A percentile compares a stretch with the other conserved stretches of the same genome.
These are phyloP conservation scores for Aspergillus indologenus DNA, from an alignment of 495 filamentous ascomycete genomes.

Conservation along the genomic window DNA sequence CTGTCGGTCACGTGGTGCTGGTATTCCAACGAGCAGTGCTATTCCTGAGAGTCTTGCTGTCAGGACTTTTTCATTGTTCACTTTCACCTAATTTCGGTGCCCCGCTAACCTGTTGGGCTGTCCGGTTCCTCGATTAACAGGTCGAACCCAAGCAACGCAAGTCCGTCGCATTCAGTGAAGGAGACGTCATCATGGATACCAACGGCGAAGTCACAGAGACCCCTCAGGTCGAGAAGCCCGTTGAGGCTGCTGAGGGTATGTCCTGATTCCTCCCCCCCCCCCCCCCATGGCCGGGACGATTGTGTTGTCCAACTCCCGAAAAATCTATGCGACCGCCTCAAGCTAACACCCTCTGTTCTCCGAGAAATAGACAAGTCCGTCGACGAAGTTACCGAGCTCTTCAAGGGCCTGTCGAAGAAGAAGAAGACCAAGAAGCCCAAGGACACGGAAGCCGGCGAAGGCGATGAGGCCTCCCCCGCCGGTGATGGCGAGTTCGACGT, in stretches of 20 bases:
- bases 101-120: slow-evolving; percentile 20
- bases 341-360: not conserved
- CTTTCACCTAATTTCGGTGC: slow-evolving; percentile 9
- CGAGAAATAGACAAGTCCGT: slow-evolving; percentile 54
- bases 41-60: not conserved
- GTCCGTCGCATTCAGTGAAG: slow-evolving; percentile 86
- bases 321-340: not conserved
- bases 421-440: slow-evolving; percentile 68
- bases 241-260: slow-evolving; percentile 60
- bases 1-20: not conserved
- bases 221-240: slow-evolving; percentile 62
- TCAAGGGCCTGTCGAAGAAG: slow-evolving; percentile 87
- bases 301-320: slow-evolving; percentile 7
- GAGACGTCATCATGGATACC: slow-evolving; percentile 74
- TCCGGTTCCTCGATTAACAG: slow-evolving; percentile 17
- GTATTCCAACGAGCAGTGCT: not conserved
- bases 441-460: slow-evolving; percentile 53
- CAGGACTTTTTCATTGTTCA: not conserved
- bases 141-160: slow-evolving; percentile 63
- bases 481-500: slow-evolving; percentile 71
- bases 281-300: slow-evolving; percentile 3
- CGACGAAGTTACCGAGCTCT: slow-evolving; percentile 69
- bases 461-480: slow-evolving; percentile 50
- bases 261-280: too few species aligned
- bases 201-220: slow-evolving; percentile 76